Conservation (phyloP, 225 moss, liverwort and hornwort species). For the Climacium dendroides region DNA sequence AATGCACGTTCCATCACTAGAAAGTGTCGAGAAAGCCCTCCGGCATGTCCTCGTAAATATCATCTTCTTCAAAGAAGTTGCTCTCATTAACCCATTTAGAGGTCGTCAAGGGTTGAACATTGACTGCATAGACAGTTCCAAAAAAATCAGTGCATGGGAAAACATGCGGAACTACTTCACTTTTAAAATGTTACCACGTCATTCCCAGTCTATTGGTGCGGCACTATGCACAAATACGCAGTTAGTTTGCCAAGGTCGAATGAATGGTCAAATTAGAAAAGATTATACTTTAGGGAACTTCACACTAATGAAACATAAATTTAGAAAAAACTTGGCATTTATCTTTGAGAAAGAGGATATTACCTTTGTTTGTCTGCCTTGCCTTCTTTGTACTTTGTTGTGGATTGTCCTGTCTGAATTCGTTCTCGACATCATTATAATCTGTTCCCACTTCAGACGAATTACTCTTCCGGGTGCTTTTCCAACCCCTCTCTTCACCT, state of each 20-base stretch:
- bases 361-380: conserved; percentile 30
- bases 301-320: not conserved
- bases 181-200: not conserved
- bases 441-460: not conserved
- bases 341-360: not conserved
- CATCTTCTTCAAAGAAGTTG: conserved; percentile 17
- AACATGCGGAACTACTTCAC: not conserved
- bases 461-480: conserved; percentile 12
- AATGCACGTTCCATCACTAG: not conserved
- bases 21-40: conserved; percentile 39
- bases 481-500: conserved; percentile 35
- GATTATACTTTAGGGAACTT: not conserved
- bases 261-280: not conserved
- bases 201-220: not conserved
- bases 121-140: conserved; percentile 3
- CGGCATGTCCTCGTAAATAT: conserved; percentile 35
- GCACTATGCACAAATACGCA: not conserved
- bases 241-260: not conserved
- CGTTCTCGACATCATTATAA: conserved; percentile 30
- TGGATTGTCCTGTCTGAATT: conserved; percentile 17
- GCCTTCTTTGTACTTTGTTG: conserved; percentile 46
- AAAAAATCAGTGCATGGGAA: not conserved
- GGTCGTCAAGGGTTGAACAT: conserved; percentile 24
- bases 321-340: not conserved
- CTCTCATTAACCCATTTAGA: conserved; percentile 36